phyloP scores from a whole-genome alignment of 352 stramenopile genomes.

The Phytophthora litchii region DNA sequence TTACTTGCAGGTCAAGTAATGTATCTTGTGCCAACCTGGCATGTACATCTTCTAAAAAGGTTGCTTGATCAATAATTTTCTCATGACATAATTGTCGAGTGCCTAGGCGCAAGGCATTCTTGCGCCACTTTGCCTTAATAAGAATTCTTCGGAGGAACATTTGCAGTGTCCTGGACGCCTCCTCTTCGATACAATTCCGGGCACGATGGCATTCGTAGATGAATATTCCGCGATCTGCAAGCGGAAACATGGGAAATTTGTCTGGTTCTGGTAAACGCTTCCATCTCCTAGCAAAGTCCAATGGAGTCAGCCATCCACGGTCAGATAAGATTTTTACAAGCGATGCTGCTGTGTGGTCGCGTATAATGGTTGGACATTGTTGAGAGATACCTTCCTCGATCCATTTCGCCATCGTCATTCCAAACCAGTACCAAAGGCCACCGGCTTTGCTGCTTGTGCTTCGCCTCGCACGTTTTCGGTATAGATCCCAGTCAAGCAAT shows the following conservation, averaged over 20 bases:
- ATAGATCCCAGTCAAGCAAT: constrained; percentile 34
- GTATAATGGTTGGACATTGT: neutral
- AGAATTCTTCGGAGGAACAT: constrained; percentile 37
- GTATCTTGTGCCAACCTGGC: constrained; percentile 23
- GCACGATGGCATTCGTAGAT: constrained; percentile 47
- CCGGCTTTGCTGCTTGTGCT: constrained; percentile 28
- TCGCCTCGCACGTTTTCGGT: constrained; percentile 22
- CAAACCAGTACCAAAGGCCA: constrained; percentile 48
- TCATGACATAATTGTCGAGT: neutral
- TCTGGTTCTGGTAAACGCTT: constrained; percentile 21
- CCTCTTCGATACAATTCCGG: constrained; percentile 29
- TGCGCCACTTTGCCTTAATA: constrained; percentile 2
- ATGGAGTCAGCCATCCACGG: constrained; percentile 33
- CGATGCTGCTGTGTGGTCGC: neutral
- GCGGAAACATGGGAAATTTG: constrained; percentile 29
- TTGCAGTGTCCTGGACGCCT: constrained; percentile 42
- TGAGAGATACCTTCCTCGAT: constrained; percentile 22
- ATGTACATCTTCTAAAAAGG: constrained; percentile 15
- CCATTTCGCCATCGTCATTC: constrained; percentile 46
- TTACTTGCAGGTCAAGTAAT: constrained; percentile 32
- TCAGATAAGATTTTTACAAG: constrained; percentile 20
- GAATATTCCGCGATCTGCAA: constrained; percentile 45
- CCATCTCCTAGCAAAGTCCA: constrained; percentile 36
- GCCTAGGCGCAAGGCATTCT: neutral
- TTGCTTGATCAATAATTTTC: neutral